Conservation (phyloP, 2,329 filamentous ascomycete species). For the Fonsecaea nubica region DNA sequence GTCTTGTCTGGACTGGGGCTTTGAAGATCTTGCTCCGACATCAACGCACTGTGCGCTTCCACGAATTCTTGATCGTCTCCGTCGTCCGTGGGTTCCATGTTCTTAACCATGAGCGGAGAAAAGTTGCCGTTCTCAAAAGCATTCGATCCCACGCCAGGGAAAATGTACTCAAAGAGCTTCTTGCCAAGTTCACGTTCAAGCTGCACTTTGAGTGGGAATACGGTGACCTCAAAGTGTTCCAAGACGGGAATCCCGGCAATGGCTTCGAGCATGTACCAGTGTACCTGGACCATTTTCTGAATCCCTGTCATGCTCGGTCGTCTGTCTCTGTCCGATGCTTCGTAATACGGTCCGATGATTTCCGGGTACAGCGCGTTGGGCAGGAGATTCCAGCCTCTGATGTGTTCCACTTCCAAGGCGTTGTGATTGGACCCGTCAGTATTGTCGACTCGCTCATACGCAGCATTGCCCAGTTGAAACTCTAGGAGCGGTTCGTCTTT, state of each 20-base stretch:
- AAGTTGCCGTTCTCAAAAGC: constrained; percentile 57
- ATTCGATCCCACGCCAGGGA: constrained; percentile 75
- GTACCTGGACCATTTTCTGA: constrained; percentile 84
- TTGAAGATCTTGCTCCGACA: constrained; percentile 29
- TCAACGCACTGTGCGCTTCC: constrained; percentile 47
- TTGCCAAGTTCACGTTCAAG: constrained; percentile 91
- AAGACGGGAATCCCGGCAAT: constrained; percentile 97
- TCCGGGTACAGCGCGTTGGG: constrained; percentile 91
- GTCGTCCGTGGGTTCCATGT: constrained; percentile 58
- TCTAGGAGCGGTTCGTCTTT: constrained; percentile 88
- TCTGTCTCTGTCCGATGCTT: constrained; percentile 62
- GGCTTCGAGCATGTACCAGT: constrained; percentile 98
- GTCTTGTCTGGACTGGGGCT: constrained; percentile 50
- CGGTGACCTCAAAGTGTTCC: constrained; percentile 92
- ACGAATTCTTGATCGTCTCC: constrained; percentile 57
- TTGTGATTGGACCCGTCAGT: constrained; percentile 97
- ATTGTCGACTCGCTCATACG: constrained; percentile 95
- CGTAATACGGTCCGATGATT: constrained; percentile 89
- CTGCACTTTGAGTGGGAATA: constrained; percentile 93
- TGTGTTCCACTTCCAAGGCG: constrained; percentile 82
- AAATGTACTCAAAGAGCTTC: constrained; percentile 95
- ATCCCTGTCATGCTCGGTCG: constrained; percentile 25
- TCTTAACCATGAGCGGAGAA: constrained; percentile 60
- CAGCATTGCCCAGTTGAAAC: constrained; percentile 86
- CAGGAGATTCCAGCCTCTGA: constrained; percentile 87